Conservation (phyloP, 306 rosid genomes). For the Rosa multiflora region DNA sequence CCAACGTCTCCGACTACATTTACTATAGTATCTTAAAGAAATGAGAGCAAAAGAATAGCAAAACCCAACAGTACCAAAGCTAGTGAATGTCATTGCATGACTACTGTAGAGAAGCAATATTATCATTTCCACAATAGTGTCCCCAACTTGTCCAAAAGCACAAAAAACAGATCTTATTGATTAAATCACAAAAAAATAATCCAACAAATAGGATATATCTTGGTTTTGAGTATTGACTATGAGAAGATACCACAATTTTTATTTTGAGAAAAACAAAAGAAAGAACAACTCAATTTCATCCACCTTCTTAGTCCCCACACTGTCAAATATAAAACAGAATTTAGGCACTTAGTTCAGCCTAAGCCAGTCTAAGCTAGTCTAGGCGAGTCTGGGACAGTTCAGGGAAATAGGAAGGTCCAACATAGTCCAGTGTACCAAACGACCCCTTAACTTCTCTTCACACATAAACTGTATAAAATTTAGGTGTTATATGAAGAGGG, state of each 20-base stretch:
- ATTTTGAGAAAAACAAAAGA: not conserved
- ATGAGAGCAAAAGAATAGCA: slow-evolving; percentile 18
- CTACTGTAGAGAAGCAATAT: not conserved
- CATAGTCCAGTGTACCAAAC: not conserved
- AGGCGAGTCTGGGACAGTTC: not conserved
- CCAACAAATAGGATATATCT: no score
- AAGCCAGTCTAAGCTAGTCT: not conserved
- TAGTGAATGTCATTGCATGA: not conserved
- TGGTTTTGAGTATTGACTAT: no score
- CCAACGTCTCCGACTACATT: not conserved
- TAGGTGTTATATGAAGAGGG: not conserved
- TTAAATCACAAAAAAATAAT: no score
- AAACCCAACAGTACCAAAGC: not conserved
- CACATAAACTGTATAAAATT: not conserved
- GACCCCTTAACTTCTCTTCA: not conserved
- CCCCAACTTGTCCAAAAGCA: not conserved
- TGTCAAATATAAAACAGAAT: not conserved
- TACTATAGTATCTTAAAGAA: not conserved
- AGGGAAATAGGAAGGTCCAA: not conserved
- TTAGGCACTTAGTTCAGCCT: not conserved
- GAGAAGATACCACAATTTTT: not conserved
- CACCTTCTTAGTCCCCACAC: not conserved
- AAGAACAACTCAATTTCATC: not conserved
- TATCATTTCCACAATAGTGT: not conserved
- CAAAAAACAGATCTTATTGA: no score